Evolutionary conservation across 257 asterid genomes (phyloP).

Genomic region (Solanum chilense): DNA sequence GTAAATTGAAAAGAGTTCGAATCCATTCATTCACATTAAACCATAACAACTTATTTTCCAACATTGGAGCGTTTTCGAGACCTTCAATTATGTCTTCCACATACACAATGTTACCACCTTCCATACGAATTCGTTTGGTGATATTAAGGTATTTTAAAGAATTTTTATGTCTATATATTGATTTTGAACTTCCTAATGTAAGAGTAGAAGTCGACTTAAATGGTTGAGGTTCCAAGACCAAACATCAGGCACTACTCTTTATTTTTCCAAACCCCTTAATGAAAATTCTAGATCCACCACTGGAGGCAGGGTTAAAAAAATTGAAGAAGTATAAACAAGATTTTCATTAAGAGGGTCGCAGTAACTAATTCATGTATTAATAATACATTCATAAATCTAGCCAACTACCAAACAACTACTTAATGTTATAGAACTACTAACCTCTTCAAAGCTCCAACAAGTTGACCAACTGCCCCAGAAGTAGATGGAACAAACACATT

Average conservation of each 20-base stretch:
- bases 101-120: background rate
- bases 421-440: background rate
- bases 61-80: background rate
- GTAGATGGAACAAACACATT: slow-evolving; percentile 2
- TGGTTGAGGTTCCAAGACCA: too few species aligned
- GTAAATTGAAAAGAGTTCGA: background rate
- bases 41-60: background rate
- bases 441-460: slow-evolving; percentile 22
- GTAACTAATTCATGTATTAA: too few species aligned
- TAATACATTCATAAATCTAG: background rate
- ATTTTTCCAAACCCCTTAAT: too few species aligned
- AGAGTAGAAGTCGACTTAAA: too few species aligned
- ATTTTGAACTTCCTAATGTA: too few species aligned
- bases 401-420: background rate
- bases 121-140: too few species aligned
- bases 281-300: too few species aligned
- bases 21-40: background rate
- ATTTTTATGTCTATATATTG: too few species aligned
- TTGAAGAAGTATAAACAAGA: background rate
- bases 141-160: too few species aligned
- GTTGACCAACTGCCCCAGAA: slow-evolving; percentile 14
- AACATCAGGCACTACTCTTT: too few species aligned
- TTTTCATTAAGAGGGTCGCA: background rate
- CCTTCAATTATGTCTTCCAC: background rate
- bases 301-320: too few species aligned